These are phyloP conservation scores for Colletotrichum higginsianum DNA, from an alignment of 2,329 filamentous ascomycete species.

Conservation along the genomic window DNA sequence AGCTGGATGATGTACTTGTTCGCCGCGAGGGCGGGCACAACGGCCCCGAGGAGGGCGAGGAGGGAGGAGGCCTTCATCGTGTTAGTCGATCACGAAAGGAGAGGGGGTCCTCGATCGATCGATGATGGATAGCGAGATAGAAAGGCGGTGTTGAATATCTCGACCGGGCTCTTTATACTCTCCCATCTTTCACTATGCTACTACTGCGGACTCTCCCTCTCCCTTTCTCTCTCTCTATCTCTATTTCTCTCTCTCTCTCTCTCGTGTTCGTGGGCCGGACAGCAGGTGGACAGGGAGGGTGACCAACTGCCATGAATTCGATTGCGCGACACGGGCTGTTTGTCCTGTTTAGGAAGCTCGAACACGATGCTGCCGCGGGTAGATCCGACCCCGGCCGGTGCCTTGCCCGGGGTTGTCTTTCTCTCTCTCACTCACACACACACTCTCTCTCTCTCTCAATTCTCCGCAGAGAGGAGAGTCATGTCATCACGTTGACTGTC, in stretches of 20 bases:
- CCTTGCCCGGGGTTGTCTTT: not conserved
- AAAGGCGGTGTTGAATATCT: too few species aligned
- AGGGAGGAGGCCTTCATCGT: constrained; percentile 27
- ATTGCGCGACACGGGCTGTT: constrained; percentile 34
- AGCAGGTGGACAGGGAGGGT: not conserved
- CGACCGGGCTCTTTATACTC: not conserved
- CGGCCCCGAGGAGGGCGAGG: constrained; percentile 21
- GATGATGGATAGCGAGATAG: not conserved
- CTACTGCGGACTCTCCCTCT: constrained; percentile 17
- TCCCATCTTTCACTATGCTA: not conserved
- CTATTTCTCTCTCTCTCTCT: too few species aligned
- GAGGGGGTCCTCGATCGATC: not conserved
- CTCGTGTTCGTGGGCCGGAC: constrained; percentile 6
- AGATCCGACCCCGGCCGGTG: constrained; percentile 38
- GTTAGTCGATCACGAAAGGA: constrained; percentile 6
- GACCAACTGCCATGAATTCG: not conserved
- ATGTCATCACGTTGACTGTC: too few species aligned
- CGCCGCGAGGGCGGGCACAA: constrained; percentile 41
- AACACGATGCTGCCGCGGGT: constrained; percentile 25
- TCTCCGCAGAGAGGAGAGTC: not conserved
- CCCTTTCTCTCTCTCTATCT: too few species aligned
- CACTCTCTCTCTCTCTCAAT: not conserved
- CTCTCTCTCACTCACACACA: not conserved
- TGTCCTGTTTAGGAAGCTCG: constrained; percentile 36
- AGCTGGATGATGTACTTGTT: constrained; percentile 64